These are phyloP conservation scores for Colletotrichum scovillei DNA, from an alignment of 2,329 filamentous ascomycete species.

Conservation along the genomic window DNA sequence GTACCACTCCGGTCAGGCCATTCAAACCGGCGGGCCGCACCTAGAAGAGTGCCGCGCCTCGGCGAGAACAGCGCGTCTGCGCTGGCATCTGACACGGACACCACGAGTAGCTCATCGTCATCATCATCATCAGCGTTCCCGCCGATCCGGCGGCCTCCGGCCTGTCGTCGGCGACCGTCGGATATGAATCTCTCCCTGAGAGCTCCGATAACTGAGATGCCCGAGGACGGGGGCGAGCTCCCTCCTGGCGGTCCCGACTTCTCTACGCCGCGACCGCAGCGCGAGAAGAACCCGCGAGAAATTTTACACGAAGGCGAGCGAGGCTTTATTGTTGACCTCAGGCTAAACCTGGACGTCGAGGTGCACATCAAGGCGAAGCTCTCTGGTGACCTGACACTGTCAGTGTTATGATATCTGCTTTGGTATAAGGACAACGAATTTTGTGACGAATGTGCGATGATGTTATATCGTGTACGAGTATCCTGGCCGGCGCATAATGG, in stretches of 20 bases:
- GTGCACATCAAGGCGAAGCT: slow-evolving; percentile 28
- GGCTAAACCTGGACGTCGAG: slow-evolving; percentile 26
- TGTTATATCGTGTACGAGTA: neutral
- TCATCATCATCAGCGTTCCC: slow-evolving; percentile 19
- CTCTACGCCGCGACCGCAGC: slow-evolving; percentile 11
- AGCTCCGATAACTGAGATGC: slow-evolving; percentile 7
- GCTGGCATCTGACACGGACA: slow-evolving; percentile 26
- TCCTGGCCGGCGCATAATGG: slow-evolving; percentile 1
- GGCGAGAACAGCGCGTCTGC: slow-evolving; percentile 7
- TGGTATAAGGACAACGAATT: neutral
- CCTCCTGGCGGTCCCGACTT: slow-evolving; percentile 26
- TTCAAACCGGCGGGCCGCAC: slow-evolving; percentile 11
- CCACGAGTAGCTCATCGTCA: slow-evolving; percentile 25
- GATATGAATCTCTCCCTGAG: slow-evolving; percentile 21
- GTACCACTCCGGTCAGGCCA: slow-evolving; percentile 17
- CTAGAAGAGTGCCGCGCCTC: slow-evolving; percentile 11
- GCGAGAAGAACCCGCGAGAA: slow-evolving; percentile 28
- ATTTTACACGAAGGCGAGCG: slow-evolving; percentile 28
- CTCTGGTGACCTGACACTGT: slow-evolving; percentile 29
- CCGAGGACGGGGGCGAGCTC: slow-evolving; percentile 4
- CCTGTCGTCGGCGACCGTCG: slow-evolving; percentile 11
- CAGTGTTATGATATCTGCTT: slow-evolving; percentile 11
- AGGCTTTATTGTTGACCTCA: slow-evolving; percentile 32
- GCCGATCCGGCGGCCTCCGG: slow-evolving; percentile 23
- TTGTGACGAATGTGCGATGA: neutral